phyloP scores from a whole-genome alignment of 257 asterid genomes.

The Solanum okadae region DNA sequence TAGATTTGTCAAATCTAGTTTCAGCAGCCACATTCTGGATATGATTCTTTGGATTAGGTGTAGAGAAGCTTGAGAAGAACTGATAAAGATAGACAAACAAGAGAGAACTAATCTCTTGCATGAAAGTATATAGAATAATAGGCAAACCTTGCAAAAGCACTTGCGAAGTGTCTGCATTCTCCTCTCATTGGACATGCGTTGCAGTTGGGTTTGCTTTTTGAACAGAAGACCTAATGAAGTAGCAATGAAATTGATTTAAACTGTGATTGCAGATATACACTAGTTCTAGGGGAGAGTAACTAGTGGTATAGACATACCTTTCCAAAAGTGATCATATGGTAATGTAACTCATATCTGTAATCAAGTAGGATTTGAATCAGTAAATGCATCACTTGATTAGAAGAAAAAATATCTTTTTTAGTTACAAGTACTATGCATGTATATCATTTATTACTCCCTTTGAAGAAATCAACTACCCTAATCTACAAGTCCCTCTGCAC shows the following conservation, averaged over 20 bases:
- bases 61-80: background rate
- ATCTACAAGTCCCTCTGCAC: background rate
- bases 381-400: background rate
- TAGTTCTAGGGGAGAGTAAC: background rate
- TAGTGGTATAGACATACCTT: constrained; percentile 24
- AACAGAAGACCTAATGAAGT: constrained; percentile 33
- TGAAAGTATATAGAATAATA: background rate
- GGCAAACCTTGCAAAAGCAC: constrained; percentile 48
- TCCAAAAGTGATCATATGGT: constrained; percentile 53
- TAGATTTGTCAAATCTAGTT: background rate
- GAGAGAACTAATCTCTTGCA: background rate
- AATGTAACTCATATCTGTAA: constrained; percentile 42
- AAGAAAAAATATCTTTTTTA: background rate
- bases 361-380: background rate
- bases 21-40: background rate
- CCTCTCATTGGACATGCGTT: constrained; percentile 56
- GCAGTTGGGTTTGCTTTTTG: constrained; percentile 54
- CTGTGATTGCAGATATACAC: background rate
- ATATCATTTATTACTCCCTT: background rate
- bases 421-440: background rate
- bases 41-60: background rate
- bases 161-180: constrained; percentile 56
- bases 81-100: background rate
- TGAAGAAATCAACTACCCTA: background rate
- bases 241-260: background rate